A percentile compares a stretch with the other conserved stretches of the same genome.
phyloP scores from a whole-genome alignment of 768 basidiomycete species.

The Boletales sp. region DNA sequence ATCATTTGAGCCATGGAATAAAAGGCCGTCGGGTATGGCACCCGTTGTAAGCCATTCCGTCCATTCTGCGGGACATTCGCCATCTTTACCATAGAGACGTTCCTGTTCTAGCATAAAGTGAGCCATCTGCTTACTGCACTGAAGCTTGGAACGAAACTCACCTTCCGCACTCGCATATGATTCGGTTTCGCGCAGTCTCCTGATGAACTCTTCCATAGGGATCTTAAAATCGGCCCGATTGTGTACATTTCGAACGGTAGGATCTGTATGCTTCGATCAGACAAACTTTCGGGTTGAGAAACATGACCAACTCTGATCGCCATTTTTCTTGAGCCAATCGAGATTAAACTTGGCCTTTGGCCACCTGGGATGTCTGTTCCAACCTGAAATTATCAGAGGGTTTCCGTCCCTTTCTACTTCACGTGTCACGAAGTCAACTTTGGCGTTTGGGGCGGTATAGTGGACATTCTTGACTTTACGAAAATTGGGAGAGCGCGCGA shows the following conservation, averaged over 20 bases:
- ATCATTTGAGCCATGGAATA: constrained; percentile 55
- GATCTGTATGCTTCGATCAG: constrained; percentile 36
- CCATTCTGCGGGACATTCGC: constrained; percentile 65
- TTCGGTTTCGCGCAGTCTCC: constrained; percentile 35
- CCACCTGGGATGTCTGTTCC: constrained; percentile 57
- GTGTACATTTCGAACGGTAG: constrained; percentile 62
- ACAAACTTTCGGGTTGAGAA: not conserved
- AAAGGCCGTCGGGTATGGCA: constrained; percentile 50
- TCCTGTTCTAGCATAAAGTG: constrained; percentile 42
- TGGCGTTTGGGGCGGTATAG: constrained; percentile 25
- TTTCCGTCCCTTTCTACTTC: constrained; percentile 47
- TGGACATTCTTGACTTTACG: constrained; percentile 36
- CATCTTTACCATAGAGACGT: constrained; percentile 76
- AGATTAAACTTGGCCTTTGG: constrained; percentile 48
- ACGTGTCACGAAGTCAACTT: constrained; percentile 32
- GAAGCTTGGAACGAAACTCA: constrained; percentile 13
- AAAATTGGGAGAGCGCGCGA: constrained; percentile 42
- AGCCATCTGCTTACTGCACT: not conserved
- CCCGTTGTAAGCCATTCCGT: constrained; percentile 50
- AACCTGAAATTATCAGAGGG: constrained; percentile 64
- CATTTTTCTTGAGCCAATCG: constrained; percentile 47
- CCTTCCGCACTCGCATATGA: constrained; percentile 38
- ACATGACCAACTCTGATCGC: constrained; percentile 21
- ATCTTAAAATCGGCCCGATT: constrained; percentile 52
- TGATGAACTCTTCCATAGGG: constrained; percentile 50